phyloP scores from a whole-genome alignment of 192 early-diverging fungal genomes.

The Podochytrium sp. region DNA sequence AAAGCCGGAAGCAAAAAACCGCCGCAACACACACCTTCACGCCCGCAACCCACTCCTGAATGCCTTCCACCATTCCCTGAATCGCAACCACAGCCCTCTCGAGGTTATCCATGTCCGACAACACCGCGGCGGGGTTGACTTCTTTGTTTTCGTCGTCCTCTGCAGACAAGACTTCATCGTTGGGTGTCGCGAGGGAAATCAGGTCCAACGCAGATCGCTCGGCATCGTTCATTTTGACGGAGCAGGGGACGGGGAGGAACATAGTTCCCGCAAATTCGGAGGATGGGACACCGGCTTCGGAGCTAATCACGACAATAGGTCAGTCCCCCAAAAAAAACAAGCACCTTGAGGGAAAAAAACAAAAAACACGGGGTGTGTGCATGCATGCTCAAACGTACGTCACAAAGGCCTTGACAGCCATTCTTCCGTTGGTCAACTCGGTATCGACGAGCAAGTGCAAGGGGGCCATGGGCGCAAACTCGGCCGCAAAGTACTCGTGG shows the following conservation, averaged over 20 bases:
- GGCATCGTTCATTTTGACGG: slow-evolving; percentile 88
- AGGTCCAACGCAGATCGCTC: slow-evolving; percentile 68
- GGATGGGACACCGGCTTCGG: slow-evolving; percentile 73
- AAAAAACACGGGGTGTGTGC: background rate
- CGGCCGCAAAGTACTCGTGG: slow-evolving; percentile 64
- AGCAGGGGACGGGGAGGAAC: slow-evolving; percentile 87
- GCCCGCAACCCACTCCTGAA: slow-evolving; percentile 78
- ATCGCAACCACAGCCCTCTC: slow-evolving; percentile 78
- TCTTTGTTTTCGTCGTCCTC: background rate
- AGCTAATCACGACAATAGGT: too few species aligned
- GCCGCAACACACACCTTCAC: slow-evolving; percentile 71
- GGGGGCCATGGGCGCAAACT: slow-evolving; percentile 74
- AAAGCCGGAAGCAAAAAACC: too few species aligned
- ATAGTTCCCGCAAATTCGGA: slow-evolving; percentile 77
- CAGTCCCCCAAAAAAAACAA: background rate
- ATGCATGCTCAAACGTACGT: slow-evolving; percentile 40
- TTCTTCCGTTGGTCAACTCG: slow-evolving; percentile 67
- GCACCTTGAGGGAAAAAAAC: background rate
- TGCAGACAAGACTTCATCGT: too few species aligned
- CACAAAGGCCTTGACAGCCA: slow-evolving; percentile 76
- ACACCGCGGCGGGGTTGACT: slow-evolving; percentile 29
- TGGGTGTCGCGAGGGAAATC: slow-evolving; percentile 1
- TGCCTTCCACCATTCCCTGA: slow-evolving; percentile 81
- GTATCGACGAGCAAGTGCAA: slow-evolving; percentile 91
- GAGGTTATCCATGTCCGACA: slow-evolving; percentile 91